Evolutionary conservation across 306 rosid genomes (phyloP).

Genomic region (Rosa persica): DNA sequence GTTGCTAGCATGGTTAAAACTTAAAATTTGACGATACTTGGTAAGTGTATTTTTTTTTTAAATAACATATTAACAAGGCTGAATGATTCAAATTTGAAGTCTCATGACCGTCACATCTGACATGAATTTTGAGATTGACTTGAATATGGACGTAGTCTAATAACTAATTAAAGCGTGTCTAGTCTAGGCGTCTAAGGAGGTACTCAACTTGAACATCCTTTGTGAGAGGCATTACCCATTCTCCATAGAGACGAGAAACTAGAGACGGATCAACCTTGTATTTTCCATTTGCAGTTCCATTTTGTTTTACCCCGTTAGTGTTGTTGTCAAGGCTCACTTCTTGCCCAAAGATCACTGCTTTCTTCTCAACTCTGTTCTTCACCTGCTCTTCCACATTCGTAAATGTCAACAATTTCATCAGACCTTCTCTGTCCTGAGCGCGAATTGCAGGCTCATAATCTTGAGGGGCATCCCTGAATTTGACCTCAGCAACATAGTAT

Average conservation of each 20-base stretch:
- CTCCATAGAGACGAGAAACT: slow-evolving; percentile 52
- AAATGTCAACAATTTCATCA: slow-evolving; percentile 84
- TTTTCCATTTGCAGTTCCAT: background rate
- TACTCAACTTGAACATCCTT: slow-evolving; percentile 83
- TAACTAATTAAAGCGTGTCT: background rate
- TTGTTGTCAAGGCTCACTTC: slow-evolving; percentile 40
- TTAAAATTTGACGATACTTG: no score
- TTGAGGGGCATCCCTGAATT: slow-evolving; percentile 73
- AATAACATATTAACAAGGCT: background rate
- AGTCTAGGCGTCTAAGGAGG: slow-evolving; percentile 65
- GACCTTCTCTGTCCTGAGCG: slow-evolving; percentile 62
- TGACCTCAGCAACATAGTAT: slow-evolving; percentile 90
- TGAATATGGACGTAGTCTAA: background rate
- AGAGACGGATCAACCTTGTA: slow-evolving; percentile 62
- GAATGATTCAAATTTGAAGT: background rate
- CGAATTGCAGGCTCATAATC: slow-evolving; percentile 78
- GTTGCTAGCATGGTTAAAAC: no score
- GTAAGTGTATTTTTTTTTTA: background rate
- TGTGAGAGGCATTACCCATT: slow-evolving; percentile 89
- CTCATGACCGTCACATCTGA: background rate
- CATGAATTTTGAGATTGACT: background rate
- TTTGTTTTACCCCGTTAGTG: background rate
- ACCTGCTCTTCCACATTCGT: slow-evolving; percentile 67
- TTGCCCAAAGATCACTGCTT: slow-evolving; percentile 70
- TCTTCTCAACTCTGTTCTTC: slow-evolving; percentile 78